Percentiles rank a stretch among this genome's conserved stretches.
phyloP scores from a whole-genome alignment of 2,329 filamentous ascomycete species.

The Colletotrichum siamense region DNA sequence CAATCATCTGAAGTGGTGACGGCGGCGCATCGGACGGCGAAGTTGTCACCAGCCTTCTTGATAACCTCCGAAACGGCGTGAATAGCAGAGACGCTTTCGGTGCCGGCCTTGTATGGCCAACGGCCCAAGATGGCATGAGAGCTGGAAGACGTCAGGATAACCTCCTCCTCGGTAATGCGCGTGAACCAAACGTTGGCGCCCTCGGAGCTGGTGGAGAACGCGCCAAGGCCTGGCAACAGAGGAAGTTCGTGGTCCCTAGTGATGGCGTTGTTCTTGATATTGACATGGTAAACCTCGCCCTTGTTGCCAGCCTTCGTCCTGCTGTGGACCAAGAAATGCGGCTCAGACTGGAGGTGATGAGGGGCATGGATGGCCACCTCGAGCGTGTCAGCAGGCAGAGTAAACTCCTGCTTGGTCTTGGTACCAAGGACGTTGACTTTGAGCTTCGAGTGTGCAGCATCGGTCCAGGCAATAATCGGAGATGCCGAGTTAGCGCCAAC shows the following conservation, averaged over 20 bases:
- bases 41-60: conserved; percentile 69
- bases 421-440: conserved; percentile 75
- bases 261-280: conserved; percentile 71
- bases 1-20: conserved; percentile 75
- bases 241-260: conserved; percentile 84
- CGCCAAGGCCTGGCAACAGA: conserved; percentile 70
- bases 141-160: conserved; percentile 75
- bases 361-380: conserved; percentile 75
- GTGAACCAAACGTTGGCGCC: conserved; percentile 90
- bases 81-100: conserved; percentile 52
- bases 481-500: conserved; percentile 79
- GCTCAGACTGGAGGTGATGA: conserved; percentile 70
- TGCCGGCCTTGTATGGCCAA: conserved; percentile 65
- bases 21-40: conserved; percentile 79
- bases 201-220: conserved; percentile 79
- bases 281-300: conserved; percentile 85
- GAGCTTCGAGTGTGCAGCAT: conserved; percentile 64
- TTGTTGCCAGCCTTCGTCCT: conserved; percentile 74
- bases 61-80: conserved; percentile 85
- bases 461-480: conserved; percentile 78
- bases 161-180: conserved; percentile 76
- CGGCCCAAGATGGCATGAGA: conserved; percentile 79
- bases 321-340: conserved; percentile 88
- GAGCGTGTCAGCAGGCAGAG: conserved; percentile 51
- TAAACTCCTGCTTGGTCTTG: conserved; percentile 60